These are phyloP conservation scores for Wickerhamomyces mucosus DNA, from an alignment of 805 yeast genomes.

Conservation along the genomic window DNA sequence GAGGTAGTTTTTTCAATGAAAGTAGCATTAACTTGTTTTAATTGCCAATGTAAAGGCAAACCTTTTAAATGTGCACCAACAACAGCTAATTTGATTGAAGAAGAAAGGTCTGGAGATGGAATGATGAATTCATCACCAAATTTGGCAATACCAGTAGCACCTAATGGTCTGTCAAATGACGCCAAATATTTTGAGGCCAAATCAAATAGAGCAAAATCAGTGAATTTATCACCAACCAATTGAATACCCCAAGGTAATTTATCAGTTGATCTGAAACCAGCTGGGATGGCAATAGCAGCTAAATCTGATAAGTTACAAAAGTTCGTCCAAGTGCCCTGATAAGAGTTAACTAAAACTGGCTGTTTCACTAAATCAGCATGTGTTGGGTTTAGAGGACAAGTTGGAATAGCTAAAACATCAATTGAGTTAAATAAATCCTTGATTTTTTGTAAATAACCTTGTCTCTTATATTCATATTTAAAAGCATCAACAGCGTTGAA, in stretches of 20 bases:
- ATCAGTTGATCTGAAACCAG: conserved; percentile 75
- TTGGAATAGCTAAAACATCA: conserved; percentile 83
- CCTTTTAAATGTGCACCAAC: conserved; percentile 95
- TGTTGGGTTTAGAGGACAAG: conserved; percentile 88
- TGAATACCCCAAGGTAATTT: conserved; percentile 91
- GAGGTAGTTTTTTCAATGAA: conserved; percentile 61
- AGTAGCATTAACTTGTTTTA: conserved; percentile 72
- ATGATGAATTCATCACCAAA: conserved; percentile 35
- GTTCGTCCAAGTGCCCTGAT: conserved; percentile 97
- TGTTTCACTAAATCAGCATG: conserved; percentile 62
- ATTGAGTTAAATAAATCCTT: conserved; percentile 41
- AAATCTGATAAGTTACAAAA: conserved; percentile 91
- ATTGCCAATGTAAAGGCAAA: conserved; percentile 88
- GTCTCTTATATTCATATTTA: conserved; percentile 80
- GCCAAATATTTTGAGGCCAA: conserved; percentile 66
- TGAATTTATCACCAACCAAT: conserved; percentile 67
- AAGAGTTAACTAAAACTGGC: conserved; percentile 76
- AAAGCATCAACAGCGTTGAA: conserved; percentile 78
- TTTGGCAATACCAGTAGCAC: conserved; percentile 29
- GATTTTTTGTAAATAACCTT: conserved; percentile 63
- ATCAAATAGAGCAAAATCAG: conserved; percentile 83
- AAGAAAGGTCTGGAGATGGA: conserved; percentile 31
- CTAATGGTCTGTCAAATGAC: conserved; percentile 43
- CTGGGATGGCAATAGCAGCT: conserved; percentile 87
- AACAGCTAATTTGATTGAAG: conserved; percentile 57